Evolutionary conservation across 257 asterid genomes (phyloP).

Genomic region (Osmanthus fragrans): DNA sequence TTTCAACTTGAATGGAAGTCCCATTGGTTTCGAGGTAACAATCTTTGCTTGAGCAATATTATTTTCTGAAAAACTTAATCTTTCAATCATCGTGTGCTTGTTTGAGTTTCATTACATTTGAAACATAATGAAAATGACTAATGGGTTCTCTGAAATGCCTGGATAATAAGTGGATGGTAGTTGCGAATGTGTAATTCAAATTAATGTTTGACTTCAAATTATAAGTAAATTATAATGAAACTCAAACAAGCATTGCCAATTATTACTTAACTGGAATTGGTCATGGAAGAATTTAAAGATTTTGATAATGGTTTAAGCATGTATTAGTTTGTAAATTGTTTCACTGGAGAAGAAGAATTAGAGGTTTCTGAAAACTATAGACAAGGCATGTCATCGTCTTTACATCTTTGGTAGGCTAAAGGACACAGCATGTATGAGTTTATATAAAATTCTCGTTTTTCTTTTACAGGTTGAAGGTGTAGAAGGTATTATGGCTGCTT

Average conservation of each 20-base stretch:
- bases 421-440: background rate
- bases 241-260: background rate
- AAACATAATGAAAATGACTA: too few species aligned
- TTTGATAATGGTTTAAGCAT: background rate
- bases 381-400: background rate
- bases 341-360: background rate
- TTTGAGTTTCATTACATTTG: too few species aligned
- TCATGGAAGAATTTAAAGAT: background rate
- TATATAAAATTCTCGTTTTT: background rate
- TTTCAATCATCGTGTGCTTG: background rate
- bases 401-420: background rate
- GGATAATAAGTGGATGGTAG: too few species aligned
- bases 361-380: background rate
- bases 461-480: constrained; percentile 64
- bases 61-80: background rate
- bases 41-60: background rate
- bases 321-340: background rate
- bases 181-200: background rate
- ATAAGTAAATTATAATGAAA: too few species aligned
- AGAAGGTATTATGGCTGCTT: constrained; percentile 77
- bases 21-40: constrained; percentile 54
- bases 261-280: background rate
- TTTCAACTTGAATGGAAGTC: constrained; percentile 70
- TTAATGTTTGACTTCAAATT: too few species aligned
- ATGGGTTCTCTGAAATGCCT: too few species aligned